Conservation (phyloP, 1,284 basidiomycete genomes). For the Gastroboletus turbinatus region DNA sequence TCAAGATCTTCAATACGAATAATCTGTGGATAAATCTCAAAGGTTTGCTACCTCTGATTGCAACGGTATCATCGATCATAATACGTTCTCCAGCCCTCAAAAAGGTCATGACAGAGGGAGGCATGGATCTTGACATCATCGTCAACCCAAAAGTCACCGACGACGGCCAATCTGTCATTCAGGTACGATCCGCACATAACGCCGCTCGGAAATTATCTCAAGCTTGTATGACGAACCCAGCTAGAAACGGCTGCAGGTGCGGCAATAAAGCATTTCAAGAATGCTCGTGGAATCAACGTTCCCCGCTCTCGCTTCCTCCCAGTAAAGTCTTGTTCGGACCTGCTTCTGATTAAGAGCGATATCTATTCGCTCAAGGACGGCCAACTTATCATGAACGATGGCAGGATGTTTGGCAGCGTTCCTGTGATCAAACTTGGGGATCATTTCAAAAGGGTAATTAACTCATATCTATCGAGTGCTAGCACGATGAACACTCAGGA, state of each 20-base stretch:
- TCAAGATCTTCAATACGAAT: slow-evolving; percentile 97
- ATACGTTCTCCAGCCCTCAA: slow-evolving; percentile 65
- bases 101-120: slow-evolving; percentile 87
- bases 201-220: slow-evolving; percentile 8
- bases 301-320: slow-evolving; percentile 96
- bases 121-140: slow-evolving; percentile 89
- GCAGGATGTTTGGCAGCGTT: slow-evolving; percentile 86
- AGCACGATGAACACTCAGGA: background rate
- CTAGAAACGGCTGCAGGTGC: slow-evolving; percentile 97
- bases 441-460: slow-evolving; percentile 79
- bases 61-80: background rate
- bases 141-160: slow-evolving; percentile 91
- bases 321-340: slow-evolving; percentile 87
- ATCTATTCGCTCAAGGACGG: slow-evolving; percentile 95
- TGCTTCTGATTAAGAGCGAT: slow-evolving; percentile 93
- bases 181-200: slow-evolving; percentile 34
- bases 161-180: slow-evolving; percentile 83
- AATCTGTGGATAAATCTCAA: slow-evolving; percentile 95
- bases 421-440: slow-evolving; percentile 97
- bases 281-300: slow-evolving; percentile 95
- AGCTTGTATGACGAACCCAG: slow-evolving; percentile 41
- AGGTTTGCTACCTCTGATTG: slow-evolving; percentile 37
- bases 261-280: slow-evolving; percentile 94
- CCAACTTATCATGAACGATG: slow-evolving; percentile 85
- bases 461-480: background rate